Base-by-base conservation (phyloP, 192 early-diverging fungal species). In the Geranomyces variabilis region DNA sequence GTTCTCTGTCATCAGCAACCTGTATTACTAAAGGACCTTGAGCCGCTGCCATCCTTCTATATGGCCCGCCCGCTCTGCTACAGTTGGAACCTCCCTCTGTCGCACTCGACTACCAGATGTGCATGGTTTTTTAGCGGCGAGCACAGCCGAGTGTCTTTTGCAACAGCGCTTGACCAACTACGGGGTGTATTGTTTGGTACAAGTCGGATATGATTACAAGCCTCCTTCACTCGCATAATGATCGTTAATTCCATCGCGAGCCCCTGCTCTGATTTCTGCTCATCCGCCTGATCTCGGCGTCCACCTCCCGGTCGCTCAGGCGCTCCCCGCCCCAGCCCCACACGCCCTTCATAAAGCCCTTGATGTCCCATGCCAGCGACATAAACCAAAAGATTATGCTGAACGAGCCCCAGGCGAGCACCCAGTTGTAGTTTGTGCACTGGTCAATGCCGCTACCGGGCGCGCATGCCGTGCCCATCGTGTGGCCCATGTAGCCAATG, bases 371-470 rank as follows among this genome's bases (percentile, higher is more conserved):
- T 26, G 75, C 67, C 2, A 75, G 41, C 29, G 75, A 34, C 34
- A 48, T 31, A 21, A 70, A 70, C 80, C 59, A 79, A 47, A 71
- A 71, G 19, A 73, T 13, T 17, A 73, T 47, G 61, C 66, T 67
- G 57, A 77, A 73, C 30, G 46, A 59, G 0, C 72, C 22, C 76
- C 76, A 77, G 24, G 76, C 70, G 10, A 73, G 45, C 14, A 73
- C 22, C 76, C 76, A 77, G 60, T 77, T 77, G 53, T 64, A 77
- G 57, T 66, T 68, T 24, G 47, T 62, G 67, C 76, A 77, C 22
- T 65, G 58, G 9, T 6, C 6, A 7, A 60, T 31, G 22, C 17
- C 43, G 53, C 31, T 48, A 15, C 49, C 59, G 1, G 57, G 63
- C 7, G 48, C 17, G 59, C 76, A 77, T 15, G 15, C 21, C 22